Evolutionary conservation across 306 rosid genomes (phyloP).

Genomic region (Cucumis hystrix): DNA sequence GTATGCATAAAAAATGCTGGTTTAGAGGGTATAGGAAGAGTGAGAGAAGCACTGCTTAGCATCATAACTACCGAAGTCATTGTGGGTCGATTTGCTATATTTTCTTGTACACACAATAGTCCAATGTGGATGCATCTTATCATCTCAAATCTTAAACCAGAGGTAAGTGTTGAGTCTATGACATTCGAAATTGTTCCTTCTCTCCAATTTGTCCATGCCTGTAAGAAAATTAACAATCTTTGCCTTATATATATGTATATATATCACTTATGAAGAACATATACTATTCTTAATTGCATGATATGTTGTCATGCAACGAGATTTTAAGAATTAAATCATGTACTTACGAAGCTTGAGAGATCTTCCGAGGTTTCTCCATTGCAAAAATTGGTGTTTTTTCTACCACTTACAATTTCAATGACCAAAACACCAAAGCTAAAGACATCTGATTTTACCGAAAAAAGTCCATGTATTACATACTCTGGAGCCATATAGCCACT

Average conservation of each 20-base stretch:
- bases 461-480: slow-evolving; percentile 25
- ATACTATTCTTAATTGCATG: neutral
- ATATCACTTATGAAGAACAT: no score
- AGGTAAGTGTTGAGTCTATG: neutral
- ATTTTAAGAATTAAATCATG: neutral
- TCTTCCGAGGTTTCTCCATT: neutral
- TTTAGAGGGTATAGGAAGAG: neutral
- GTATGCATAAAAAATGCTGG: neutral
- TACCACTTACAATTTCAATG: slow-evolving; percentile 32
- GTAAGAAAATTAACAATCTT: neutral
- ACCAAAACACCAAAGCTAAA: slow-evolving; percentile 36
- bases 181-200: neutral
- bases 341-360: neutral
- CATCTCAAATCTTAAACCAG: neutral
- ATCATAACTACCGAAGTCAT: slow-evolving; percentile 16
- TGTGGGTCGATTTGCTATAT: slow-evolving; percentile 12
- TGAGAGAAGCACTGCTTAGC: slow-evolving; percentile 6
- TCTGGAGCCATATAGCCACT: slow-evolving; percentile 54
- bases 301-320: neutral
- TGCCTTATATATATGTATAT: no score
- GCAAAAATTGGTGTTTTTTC: neutral
- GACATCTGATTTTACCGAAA: slow-evolving; percentile 30
- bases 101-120: slow-evolving; percentile 17
- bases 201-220: neutral
- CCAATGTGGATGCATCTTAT: slow-evolving; percentile 12